Conservation (phyloP, 768 basidiomycete genomes). For the Boletus coccyginus region DNA sequence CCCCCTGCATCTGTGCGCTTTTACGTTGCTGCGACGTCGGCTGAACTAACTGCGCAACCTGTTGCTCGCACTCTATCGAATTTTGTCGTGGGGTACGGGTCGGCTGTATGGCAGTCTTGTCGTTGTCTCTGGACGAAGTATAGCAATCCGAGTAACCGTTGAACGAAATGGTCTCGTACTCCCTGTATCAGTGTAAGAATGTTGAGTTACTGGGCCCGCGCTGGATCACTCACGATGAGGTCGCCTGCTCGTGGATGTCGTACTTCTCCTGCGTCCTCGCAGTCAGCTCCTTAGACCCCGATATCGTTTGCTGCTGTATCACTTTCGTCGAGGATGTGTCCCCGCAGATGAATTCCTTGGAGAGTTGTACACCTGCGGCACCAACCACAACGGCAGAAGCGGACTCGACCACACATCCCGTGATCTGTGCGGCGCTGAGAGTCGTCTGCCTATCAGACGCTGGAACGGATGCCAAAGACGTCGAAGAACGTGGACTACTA, state of each 20-base stretch:
- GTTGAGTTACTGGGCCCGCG: background rate
- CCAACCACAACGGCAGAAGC: background rate
- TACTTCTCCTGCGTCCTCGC: background rate
- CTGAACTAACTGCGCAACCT: background rate
- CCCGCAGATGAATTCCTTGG: background rate
- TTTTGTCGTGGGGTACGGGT: background rate
- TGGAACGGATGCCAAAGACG: background rate
- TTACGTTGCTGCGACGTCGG: background rate
- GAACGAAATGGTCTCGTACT: background rate
- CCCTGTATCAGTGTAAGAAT: background rate
- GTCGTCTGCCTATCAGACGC: background rate
- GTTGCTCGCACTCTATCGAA: background rate
- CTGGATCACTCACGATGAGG: conserved; percentile 2
- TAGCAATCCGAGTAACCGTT: background rate
- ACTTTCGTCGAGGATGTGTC: background rate
- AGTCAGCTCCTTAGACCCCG: background rate
- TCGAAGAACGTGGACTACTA: too few species aligned
- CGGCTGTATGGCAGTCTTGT: background rate
- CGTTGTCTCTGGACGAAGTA: background rate
- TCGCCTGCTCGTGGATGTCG: background rate
- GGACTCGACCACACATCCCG: background rate
- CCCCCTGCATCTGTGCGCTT: background rate
- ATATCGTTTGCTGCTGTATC: background rate
- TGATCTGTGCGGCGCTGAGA: background rate
- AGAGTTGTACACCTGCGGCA: background rate